These are phyloP conservation scores for Aplosporella prunicola DNA, from an alignment of 2,329 filamentous ascomycete species.

Conservation along the genomic window DNA sequence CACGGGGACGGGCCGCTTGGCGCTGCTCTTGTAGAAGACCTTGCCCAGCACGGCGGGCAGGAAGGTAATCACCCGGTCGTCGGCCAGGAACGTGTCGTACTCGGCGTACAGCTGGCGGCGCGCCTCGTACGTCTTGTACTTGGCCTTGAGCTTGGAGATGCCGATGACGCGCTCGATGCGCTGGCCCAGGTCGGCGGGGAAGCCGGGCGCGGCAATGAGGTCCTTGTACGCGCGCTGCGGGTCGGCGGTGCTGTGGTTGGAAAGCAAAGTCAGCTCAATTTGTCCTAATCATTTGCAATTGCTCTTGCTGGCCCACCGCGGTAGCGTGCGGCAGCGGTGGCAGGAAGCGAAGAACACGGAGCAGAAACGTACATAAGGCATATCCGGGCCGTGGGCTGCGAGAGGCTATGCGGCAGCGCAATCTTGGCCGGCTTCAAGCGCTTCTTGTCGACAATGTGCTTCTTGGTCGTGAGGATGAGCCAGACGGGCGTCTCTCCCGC, in stretches of 20 bases:
- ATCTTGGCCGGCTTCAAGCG: slow-evolving; percentile 80
- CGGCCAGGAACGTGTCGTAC: slow-evolving; percentile 89
- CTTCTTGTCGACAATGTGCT: slow-evolving; percentile 61
- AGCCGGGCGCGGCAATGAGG: slow-evolving; percentile 61
- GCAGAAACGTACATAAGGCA: slow-evolving; percentile 7
- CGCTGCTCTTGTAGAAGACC: slow-evolving; percentile 76
- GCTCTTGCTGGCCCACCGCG: neutral
- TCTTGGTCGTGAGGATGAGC: slow-evolving; percentile 55
- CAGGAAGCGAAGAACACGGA: too few relatives aligned
- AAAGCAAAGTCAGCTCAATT: slow-evolving; percentile 1
- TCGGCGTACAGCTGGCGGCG: slow-evolving; percentile 73
- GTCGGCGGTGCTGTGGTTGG: slow-evolving; percentile 57
- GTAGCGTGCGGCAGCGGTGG: too few relatives aligned
- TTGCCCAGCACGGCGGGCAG: slow-evolving; percentile 78
- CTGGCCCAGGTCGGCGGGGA: slow-evolving; percentile 38
- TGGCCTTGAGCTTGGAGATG: slow-evolving; percentile 73
- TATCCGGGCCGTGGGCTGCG: slow-evolving; percentile 2
- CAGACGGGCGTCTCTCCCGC: slow-evolving; percentile 48
- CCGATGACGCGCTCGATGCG: slow-evolving; percentile 59
- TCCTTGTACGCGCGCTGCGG: slow-evolving; percentile 86
- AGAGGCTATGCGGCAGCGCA: slow-evolving; percentile 13
- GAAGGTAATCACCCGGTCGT: slow-evolving; percentile 67
- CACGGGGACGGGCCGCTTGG: slow-evolving; percentile 81
- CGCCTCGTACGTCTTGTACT: slow-evolving; percentile 77
- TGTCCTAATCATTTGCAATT: too few relatives aligned